Base-by-base conservation (phyloP, 176 grass and related monocot species). In the Ananas comosus region DNA sequence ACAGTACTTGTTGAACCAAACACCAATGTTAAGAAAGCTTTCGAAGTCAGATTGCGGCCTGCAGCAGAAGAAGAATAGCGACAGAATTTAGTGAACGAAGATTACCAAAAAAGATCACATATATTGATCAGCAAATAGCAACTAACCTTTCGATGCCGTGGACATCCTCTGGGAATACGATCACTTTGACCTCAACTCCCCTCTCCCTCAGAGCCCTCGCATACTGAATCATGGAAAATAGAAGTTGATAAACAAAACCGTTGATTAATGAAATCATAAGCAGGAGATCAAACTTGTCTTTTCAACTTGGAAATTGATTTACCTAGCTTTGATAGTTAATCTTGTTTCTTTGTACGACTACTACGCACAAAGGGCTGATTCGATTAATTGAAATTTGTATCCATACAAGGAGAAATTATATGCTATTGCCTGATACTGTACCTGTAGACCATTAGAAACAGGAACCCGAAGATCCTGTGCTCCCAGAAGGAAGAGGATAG, bases 401-500 rank as follows among this genome's bases (percentile, higher is more conserved):
- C 65, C 72, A 12, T 52, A 47, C 53, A 12, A 74, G 42, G 47
- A 70, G 51, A 67, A 53, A 27, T 63, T 12, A 42, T 70, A 57
- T 33, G 74, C 16, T 18, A 50, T 47, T n/a, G 53, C 53, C 28
- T 21, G 63, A 49, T 52, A 42, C 22, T 48, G 49, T 85, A 97
- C 89, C 93, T 97, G 93, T 64, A 97, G 83, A 70, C 93, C 93
- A 85, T 97, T 92, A 52, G 93, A 92, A 87, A 97, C 71, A 83
- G 93, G 93, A 70, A 97, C 93, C 42, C 93, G 80, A 17, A 97
- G 89, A 90, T 97, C 89, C 81, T 92, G 90, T 47, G 84, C 93
- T 83, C 89, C 89, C 17, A 97, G 79, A 14, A 97, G 89, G 81
- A 97, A 87, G 48, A 92, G 68, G 47, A 83, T 80, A 64, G 93